A percentile compares a stretch with the other conserved stretches of the same genome.
Conservation (phyloP, 2,329 filamentous ascomycete genomes). For the Fusarium sp. region DNA sequence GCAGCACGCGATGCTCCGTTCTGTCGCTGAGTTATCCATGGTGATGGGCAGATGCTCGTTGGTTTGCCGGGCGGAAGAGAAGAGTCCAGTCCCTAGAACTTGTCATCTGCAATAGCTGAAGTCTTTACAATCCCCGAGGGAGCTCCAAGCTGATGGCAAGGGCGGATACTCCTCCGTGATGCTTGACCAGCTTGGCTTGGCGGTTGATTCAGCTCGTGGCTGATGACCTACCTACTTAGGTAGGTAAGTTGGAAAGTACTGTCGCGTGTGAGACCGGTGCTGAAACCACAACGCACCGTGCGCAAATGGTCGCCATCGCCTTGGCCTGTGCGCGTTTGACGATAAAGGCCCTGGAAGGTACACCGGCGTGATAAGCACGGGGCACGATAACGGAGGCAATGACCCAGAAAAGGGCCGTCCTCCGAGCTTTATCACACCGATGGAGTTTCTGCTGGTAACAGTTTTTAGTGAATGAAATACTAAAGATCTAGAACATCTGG, state of each 20-base stretch:
- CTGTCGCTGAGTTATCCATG: conserved; percentile 1
- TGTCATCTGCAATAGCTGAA: not conserved
- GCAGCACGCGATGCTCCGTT: conserved; percentile 5
- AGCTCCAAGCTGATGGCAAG: not conserved
- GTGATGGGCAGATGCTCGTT: conserved; percentile 2
- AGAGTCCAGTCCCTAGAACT: not conserved
- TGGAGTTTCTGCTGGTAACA: conserved; percentile 48
- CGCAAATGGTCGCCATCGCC: not conserved
- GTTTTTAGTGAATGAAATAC: conserved; percentile 50
- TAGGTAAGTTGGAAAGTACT: conserved; percentile 2
- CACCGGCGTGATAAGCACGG: conserved; percentile 17
- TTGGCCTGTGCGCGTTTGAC: conserved; percentile 26
- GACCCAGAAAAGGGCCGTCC: conserved; percentile 26
- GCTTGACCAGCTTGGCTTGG: conserved; percentile 1
- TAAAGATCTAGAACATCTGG: not conserved
- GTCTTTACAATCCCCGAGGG: not conserved
- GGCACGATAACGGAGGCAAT: conserved; percentile 29
- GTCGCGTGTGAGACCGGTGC: conserved; percentile 18
- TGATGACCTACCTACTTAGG: conserved; percentile 3
- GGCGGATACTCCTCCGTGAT: conserved; percentile 1
- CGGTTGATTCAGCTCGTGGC: conserved; percentile 19
- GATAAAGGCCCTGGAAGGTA: conserved; percentile 28
- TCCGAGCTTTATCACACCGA: conserved; percentile 25
- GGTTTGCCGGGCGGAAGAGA: not conserved
- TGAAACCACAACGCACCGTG: conserved; percentile 23